Conservation (phyloP, 257 asterid genomes). For the Asclepias syriaca region DNA sequence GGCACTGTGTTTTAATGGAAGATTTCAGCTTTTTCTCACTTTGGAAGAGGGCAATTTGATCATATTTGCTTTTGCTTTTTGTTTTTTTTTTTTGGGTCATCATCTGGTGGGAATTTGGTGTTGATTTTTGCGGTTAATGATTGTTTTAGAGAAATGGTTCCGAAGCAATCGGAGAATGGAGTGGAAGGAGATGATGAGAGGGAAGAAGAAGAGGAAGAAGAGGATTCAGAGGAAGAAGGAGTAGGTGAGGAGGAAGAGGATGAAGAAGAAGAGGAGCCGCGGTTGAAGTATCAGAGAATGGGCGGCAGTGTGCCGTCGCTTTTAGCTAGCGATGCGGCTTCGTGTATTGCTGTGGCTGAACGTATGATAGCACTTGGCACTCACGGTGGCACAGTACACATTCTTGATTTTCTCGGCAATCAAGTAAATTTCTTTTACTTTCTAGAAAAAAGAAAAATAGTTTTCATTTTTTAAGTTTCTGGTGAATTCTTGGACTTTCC, state of each 20-base stretch:
- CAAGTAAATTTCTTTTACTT: slow-evolving; percentile 38
- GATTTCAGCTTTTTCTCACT: not conserved
- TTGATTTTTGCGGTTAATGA: not conserved
- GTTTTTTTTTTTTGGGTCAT: not conserved
- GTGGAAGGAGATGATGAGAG: slow-evolving; percentile 94
- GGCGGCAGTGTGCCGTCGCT: slow-evolving; percentile 92
- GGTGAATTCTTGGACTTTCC: not conserved
- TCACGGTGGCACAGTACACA: slow-evolving; percentile 73
- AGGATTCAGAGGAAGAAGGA: slow-evolving; percentile 39
- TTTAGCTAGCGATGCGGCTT: slow-evolving; percentile 78
- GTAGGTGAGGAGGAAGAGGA: slow-evolving; percentile 58
- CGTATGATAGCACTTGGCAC: slow-evolving; percentile 99
- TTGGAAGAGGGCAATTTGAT: not conserved
- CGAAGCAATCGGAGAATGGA: slow-evolving; percentile 74
- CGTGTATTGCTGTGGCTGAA: slow-evolving; percentile 83
- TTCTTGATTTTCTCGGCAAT: slow-evolving; percentile 95
- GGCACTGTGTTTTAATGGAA: not conserved
- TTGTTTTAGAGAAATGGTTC: slow-evolving; percentile 40
- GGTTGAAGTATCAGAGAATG: slow-evolving; percentile 97
- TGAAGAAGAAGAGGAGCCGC: slow-evolving; percentile 72
- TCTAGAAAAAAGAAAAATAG: not conserved
- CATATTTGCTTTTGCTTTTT: not conserved
- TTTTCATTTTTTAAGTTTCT: not conserved
- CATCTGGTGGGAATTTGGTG: not conserved
- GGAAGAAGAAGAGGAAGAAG: slow-evolving; percentile 50